Base-by-base conservation (phyloP, 345 rosid species). In the Euphorbia peplus region DNA sequence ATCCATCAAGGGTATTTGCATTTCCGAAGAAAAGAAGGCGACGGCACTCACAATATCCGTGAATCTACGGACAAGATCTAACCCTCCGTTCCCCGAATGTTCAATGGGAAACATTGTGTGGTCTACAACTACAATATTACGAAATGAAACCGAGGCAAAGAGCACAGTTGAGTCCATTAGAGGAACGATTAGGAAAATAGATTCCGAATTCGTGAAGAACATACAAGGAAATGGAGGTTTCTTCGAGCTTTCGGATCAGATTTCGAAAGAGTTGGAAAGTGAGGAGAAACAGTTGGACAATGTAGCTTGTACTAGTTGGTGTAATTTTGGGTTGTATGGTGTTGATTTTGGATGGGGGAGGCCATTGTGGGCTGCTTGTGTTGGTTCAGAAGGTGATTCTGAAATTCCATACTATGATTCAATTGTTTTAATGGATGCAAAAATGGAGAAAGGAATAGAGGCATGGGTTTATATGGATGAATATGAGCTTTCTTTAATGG, bases 381-480 rank as follows among this genome's bases (percentile, higher is more conserved):
- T 15, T 57, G 19, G 25, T 18, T 16, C 16, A 57, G 2, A 32
- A 30, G 19, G n/a, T 28, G 6, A 61, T 28, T 57, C 18, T 22
- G 62, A 37, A 37, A 25, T 19, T 7, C 35, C 14, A 4, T n/a
- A 11, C 5, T 7, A 2, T 2, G n/a, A 56, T 26, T 1, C 5
- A 4, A 4, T 56, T 7, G n/a, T 56, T 26, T 24, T 68, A 6
- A 56, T 68, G 53, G 71, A 68, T 28, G 12, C 63, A 42, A 54
- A 39, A 56, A 28, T 5, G 0, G 63, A 26, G 1, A 26, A n/a
- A n/a, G n/a, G n/a, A n/a, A n/a, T n/a, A n/a, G n/a, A n/a, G n/a
- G n/a, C n/a, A n/a, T n/a, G n/a, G 7, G 50, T 65, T 0, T 2
- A 2, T 8, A 12, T 75, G 64, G 67, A 55, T 0, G 76, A 78